Base-by-base conservation (phyloP, 2,329 filamentous ascomycete species). In the Penicillium oxalicum region DNA sequence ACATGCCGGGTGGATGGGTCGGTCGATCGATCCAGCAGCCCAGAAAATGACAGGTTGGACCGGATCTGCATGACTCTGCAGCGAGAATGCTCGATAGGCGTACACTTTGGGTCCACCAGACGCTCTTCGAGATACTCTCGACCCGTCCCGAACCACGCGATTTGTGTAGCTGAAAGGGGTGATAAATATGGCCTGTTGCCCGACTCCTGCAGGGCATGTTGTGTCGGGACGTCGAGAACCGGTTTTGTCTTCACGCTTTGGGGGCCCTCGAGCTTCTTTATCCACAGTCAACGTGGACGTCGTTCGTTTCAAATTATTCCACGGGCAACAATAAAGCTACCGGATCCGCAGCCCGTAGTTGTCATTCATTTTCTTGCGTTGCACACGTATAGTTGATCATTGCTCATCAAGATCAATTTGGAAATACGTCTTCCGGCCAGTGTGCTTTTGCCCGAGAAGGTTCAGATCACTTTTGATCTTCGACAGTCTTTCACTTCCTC, bases 1-100 rank as follows among this genome's bases (percentile, higher is more conserved):
- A 32, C 27, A 45, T 50, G 27, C 40, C 35, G 53, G 56, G 45
- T 51, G 52, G 54, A 59, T 54, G 40, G 47, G 47, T 59, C 56
- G 47, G 47, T 59, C 56, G 47, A 52, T 54, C 32, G 44, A 49
- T 49, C 42, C 37, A 32, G 49, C 39, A 35, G 40, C 36, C 25
- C 25, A 11, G 40, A 47, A 51, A 51, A 32, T 50, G 55, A 54
- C 35, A 54, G 36, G 53, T 56, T 56, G 45, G 35, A 33, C 43
- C 3, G 28, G 28, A 39, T 25, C 29, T 45, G 41, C 41, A 44
- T 32, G 13, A 36, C 9, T 28, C 13, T 38, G 36, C 43, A 38
- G 24, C 8, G 27, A 11, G 36, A 13, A 44, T 44, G 41, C 41
- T 47, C 49, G 55, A 58, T 57, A 48, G 44, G 53, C 47, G 50